phyloP scores from a whole-genome alignment of 2,329 filamentous ascomycete species.

The Scedosporium minutisporum region DNA sequence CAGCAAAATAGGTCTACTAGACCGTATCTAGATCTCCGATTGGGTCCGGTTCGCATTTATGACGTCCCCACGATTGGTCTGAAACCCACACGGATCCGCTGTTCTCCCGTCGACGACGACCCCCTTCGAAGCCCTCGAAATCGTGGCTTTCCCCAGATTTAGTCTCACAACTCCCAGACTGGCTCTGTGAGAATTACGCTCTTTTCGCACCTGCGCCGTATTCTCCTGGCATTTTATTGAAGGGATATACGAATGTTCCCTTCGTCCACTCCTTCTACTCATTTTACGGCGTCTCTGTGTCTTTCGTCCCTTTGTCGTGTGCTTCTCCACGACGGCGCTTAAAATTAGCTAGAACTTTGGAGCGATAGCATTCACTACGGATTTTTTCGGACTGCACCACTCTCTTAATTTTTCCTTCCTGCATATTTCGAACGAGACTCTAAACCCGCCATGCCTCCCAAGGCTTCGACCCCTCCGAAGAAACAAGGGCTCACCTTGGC shows the following conservation, averaged over 20 bases:
- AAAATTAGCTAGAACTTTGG: too few relatives aligned
- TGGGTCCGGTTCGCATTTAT: not conserved
- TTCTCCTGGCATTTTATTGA: not conserved
- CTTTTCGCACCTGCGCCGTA: not conserved
- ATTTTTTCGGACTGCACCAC: not conserved
- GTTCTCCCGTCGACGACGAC: not conserved
- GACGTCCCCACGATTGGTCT: constrained; percentile 3
- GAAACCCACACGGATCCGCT: constrained; percentile 1
- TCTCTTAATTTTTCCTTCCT: not conserved
- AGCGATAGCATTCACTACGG: too few relatives aligned
- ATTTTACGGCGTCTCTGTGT: not conserved
- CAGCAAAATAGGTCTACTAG: not conserved
- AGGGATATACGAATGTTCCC: not conserved
- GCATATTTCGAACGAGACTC: not conserved
- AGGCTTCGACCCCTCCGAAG: constrained; percentile 26
- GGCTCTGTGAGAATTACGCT: not conserved
- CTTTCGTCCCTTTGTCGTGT: not conserved
- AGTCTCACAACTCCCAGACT: not conserved
- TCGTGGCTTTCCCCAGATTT: not conserved
- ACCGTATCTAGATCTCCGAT: constrained; percentile 5
- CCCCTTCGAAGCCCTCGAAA: not conserved
- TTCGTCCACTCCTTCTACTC: constrained; percentile 5
- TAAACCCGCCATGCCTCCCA: constrained; percentile 1
- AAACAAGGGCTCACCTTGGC: constrained; percentile 72
- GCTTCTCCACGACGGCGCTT: not conserved